A percentile compares a stretch with the other conserved stretches of the same genome.
Evolutionary conservation across 2,329 filamentous ascomycete genomes (phyloP).

Genomic region (Fusarium burgessii): DNA sequence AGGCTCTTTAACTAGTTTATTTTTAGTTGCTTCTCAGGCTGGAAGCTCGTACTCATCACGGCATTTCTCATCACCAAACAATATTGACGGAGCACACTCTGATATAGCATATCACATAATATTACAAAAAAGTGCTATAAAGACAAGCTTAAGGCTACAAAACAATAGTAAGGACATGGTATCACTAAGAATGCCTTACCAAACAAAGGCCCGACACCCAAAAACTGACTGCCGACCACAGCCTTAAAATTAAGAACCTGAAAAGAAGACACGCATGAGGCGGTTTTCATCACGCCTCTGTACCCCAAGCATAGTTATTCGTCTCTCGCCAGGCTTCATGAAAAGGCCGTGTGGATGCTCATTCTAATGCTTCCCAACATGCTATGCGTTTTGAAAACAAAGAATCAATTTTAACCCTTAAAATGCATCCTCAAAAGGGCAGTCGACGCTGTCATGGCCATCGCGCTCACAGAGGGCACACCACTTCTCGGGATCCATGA

Average conservation of each 20-base stretch:
- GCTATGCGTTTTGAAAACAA: slow-evolving; percentile 21
- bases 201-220: slow-evolving; percentile 44
- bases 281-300: slow-evolving; percentile 47
- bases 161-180: slow-evolving; percentile 49
- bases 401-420: slow-evolving; percentile 49
- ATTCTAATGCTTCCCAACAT: slow-evolving; percentile 24
- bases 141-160: slow-evolving; percentile 22
- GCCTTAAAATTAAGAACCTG: slow-evolving; percentile 27
- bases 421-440: slow-evolving; percentile 88
- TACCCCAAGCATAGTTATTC: slow-evolving; percentile 40
- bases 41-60: no score
- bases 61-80: neutral
- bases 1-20: no score
- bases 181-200: slow-evolving; percentile 51
- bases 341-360: slow-evolving; percentile 35
- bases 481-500: slow-evolving; percentile 90
- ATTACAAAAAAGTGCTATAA: slow-evolving; percentile 39
- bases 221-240: slow-evolving; percentile 32
- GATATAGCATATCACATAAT: slow-evolving; percentile 32
- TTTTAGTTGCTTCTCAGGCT: no score
- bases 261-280: slow-evolving; percentile 35
- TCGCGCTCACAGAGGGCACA: slow-evolving; percentile 96
- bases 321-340: slow-evolving; percentile 17
- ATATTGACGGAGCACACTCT: neutral
- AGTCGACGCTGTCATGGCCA: slow-evolving; percentile 95